Percentiles rank a stretch among this genome's conserved stretches.
phyloP scores from a whole-genome alignment of 148 eudicot species.

The Tetragonia tetragonoides region DNA sequence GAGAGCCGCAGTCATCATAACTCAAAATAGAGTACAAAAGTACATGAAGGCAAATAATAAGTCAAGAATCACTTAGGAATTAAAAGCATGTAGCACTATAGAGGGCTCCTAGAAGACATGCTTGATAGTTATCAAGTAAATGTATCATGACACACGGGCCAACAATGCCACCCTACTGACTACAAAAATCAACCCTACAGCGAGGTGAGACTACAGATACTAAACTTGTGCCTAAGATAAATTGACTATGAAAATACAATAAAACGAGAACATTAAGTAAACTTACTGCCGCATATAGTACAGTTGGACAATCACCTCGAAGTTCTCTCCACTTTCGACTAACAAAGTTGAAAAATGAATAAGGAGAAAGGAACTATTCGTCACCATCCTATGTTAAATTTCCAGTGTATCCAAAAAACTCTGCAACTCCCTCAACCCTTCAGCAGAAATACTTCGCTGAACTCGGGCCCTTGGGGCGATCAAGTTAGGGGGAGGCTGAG shows the following conservation, averaged over 20 bases:
- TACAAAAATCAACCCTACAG: constrained; percentile 25
- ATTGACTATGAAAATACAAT: background rate
- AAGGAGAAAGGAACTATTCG: constrained; percentile 9
- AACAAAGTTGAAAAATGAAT: background rate
- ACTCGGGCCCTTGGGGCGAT: constrained; percentile 58
- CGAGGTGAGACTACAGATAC: constrained; percentile 12
- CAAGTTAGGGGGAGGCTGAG: constrained; percentile 68
- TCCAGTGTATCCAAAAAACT: constrained; percentile 68
- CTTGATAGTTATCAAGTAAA: background rate
- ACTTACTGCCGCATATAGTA: constrained; percentile 45
- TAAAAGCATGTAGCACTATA: constrained; percentile 1
- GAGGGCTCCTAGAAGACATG: background rate
- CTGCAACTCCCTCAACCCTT: constrained; percentile 86
- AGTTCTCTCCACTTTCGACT: constrained; percentile 10
- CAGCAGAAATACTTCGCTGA: constrained; percentile 80
- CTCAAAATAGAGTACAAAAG: too few relatives aligned
- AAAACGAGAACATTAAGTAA: background rate
- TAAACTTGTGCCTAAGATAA: constrained; percentile 13
- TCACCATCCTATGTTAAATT: constrained; percentile 36
- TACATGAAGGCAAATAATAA: background rate
- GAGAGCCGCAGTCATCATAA: too few relatives aligned
- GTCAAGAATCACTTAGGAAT: background rate
- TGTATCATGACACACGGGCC: background rate
- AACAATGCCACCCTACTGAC: constrained; percentile 20
- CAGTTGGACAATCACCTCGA: constrained; percentile 33